These are phyloP conservation scores for Hanseniaspora vineae DNA, from an alignment of 805 yeast genomes.

Conservation along the genomic window DNA sequence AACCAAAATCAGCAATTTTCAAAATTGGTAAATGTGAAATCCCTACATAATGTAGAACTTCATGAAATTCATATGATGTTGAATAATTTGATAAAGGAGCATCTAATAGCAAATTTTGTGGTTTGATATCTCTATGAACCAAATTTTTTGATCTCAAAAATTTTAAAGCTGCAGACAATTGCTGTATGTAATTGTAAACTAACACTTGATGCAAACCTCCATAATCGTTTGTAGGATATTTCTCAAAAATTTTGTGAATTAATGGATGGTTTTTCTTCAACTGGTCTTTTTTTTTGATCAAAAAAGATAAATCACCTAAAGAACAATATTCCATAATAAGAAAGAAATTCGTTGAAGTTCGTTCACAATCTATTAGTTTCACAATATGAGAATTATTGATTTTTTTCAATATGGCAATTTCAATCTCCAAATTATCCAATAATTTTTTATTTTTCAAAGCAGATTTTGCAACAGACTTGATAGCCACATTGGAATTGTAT, in stretches of 20 bases:
- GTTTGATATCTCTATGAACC: slow-evolving; percentile 88
- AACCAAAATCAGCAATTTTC: slow-evolving; percentile 95
- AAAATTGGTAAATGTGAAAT: slow-evolving; percentile 80
- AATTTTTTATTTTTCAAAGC: slow-evolving; percentile 76
- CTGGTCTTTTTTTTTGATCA: slow-evolving; percentile 66
- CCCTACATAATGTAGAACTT: slow-evolving; percentile 49
- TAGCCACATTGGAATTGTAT: slow-evolving; percentile 58
- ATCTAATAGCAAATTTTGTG: slow-evolving; percentile 62
- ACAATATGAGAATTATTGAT: slow-evolving; percentile 92
- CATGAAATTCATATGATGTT: slow-evolving; percentile 44
- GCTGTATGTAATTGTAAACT: slow-evolving; percentile 76
- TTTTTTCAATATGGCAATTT: slow-evolving; percentile 76
- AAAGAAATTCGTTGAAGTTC: slow-evolving; percentile 68
- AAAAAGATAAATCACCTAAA: slow-evolving; percentile 81
- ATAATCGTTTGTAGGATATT: slow-evolving; percentile 66
- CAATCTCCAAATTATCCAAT: slow-evolving; percentile 83
- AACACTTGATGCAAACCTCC: slow-evolving; percentile 72
- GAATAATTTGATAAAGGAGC: slow-evolving; percentile 52
- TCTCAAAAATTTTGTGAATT: slow-evolving; percentile 57
- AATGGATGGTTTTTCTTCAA: slow-evolving; percentile 65
- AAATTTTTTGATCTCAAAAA: slow-evolving; percentile 73
- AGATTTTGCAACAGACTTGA: slow-evolving; percentile 75
- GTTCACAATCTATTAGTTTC: slow-evolving; percentile 67
- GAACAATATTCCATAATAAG: slow-evolving; percentile 95
- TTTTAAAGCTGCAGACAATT: slow-evolving; percentile 69